Conservation (phyloP, 2,329 filamentous ascomycete species). For the Claviceps sp. region DNA sequence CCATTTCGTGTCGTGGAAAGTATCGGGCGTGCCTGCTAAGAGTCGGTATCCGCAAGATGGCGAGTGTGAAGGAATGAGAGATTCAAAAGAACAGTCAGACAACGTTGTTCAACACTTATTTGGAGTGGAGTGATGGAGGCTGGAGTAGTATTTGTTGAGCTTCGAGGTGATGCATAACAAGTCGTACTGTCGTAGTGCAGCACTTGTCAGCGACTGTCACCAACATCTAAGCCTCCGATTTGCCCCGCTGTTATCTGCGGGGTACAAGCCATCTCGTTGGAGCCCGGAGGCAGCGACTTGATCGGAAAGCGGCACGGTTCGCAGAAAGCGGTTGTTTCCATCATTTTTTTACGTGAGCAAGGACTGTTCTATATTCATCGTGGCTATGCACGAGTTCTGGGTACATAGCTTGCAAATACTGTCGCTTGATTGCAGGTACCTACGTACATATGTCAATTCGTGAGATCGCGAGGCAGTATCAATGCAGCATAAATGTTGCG, state of each 20-base stretch:
- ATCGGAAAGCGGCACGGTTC: background rate
- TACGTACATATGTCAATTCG: no score
- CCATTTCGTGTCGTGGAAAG: background rate
- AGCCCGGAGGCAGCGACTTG: background rate
- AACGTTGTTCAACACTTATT: no score
- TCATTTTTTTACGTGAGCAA: no score
- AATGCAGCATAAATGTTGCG: no score
- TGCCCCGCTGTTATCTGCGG: background rate
- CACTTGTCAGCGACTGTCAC: background rate
- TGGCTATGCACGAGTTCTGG: background rate
- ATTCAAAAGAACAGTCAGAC: background rate
- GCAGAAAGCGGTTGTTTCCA: background rate
- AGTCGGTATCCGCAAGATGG: background rate
- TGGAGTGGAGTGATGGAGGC: no score
- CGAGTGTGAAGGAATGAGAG: background rate
- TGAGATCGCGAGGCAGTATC: no score
- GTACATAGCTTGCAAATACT: background rate
- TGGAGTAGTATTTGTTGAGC: no score
- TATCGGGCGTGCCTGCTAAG: no score
- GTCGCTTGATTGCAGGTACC: no score
- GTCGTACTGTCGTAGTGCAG: no score
- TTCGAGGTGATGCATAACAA: no score
- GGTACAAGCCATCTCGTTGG: background rate
- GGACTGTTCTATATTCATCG: no score
- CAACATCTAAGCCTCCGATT: background rate